phyloP scores from a whole-genome alignment of 768 basidiomycete species.

The Pleurotus sapidus region DNA sequence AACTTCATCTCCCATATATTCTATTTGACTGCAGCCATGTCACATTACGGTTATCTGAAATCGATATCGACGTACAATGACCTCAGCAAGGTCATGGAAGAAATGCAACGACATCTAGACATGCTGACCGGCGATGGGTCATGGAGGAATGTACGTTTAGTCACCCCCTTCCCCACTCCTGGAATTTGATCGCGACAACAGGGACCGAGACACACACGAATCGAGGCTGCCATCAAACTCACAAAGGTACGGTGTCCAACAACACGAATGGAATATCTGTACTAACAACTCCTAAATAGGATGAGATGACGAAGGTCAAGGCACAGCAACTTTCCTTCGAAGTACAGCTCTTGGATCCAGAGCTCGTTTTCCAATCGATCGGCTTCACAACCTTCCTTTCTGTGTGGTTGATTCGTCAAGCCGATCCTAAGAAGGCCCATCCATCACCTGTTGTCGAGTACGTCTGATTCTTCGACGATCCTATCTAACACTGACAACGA shows the following conservation, averaged over 20 bases:
- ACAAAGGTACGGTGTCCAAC: slow-evolving; percentile 53
- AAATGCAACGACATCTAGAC: slow-evolving; percentile 76
- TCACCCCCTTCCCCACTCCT: background rate
- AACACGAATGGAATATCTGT: background rate
- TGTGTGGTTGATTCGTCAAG: slow-evolving; percentile 90
- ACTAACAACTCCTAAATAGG: slow-evolving; percentile 31
- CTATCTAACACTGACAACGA: background rate
- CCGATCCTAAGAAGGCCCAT: slow-evolving; percentile 77
- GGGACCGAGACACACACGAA: slow-evolving; percentile 73
- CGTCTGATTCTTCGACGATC: slow-evolving; percentile 21
- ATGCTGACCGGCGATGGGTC: slow-evolving; percentile 71
- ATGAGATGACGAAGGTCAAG: slow-evolving; percentile 66
- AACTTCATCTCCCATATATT: slow-evolving; percentile 98
- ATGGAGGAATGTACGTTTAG: slow-evolving; percentile 72
- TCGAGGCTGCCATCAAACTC: slow-evolving; percentile 72
- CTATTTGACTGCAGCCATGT: slow-evolving; percentile 82
- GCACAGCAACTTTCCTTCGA: slow-evolving; percentile 79
- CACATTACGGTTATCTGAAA: slow-evolving; percentile 84
- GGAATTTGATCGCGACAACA: slow-evolving; percentile 20
- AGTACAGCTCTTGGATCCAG: slow-evolving; percentile 84
- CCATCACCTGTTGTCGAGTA: slow-evolving; percentile 69
- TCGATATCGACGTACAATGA: slow-evolving; percentile 78
- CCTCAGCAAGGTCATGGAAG: slow-evolving; percentile 70
- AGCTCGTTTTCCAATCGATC: slow-evolving; percentile 73
- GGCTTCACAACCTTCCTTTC: slow-evolving; percentile 89